Evolutionary conservation across 345 rosid genomes (phyloP).

Genomic region (Citropsis articulata): DNA sequence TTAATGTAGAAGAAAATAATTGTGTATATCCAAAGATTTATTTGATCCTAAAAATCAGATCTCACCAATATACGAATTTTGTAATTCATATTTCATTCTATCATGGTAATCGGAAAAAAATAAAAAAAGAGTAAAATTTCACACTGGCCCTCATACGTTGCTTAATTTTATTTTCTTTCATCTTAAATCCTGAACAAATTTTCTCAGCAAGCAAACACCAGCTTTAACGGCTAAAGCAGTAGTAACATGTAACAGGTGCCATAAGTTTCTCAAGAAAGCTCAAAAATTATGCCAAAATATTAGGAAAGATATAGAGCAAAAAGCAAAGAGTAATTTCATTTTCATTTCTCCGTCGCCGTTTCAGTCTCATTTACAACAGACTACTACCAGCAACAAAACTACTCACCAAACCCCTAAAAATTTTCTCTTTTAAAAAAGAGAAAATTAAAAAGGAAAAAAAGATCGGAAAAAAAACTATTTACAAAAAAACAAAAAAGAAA

Average conservation of each 20-base stretch:
- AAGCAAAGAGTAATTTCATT: neutral
- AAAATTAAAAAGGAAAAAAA: neutral
- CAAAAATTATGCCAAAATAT: neutral
- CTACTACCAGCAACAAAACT: neutral
- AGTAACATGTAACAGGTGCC: neutral
- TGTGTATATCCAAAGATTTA: neutral
- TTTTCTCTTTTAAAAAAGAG: neutral
- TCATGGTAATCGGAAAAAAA: too few species aligned
- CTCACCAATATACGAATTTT: neutral
- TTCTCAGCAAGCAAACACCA: constrained; percentile 13
- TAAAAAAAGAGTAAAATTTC: too few species aligned
- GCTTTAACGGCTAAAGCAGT: too few species aligned
- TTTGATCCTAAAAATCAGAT: neutral
- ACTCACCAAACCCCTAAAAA: neutral
- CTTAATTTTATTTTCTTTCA: too few species aligned
- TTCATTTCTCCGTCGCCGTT: neutral
- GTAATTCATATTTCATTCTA: neutral
- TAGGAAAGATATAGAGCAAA: neutral
- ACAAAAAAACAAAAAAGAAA: neutral
- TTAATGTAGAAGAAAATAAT: neutral
- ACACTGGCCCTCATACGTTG: too few species aligned
- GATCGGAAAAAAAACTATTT: neutral
- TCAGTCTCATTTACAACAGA: constrained; percentile 1
- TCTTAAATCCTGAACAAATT: neutral
- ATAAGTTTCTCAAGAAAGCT: neutral